Base-by-base conservation (phyloP, 2,329 filamentous ascomycete species). In the Fusarium redolens region DNA sequence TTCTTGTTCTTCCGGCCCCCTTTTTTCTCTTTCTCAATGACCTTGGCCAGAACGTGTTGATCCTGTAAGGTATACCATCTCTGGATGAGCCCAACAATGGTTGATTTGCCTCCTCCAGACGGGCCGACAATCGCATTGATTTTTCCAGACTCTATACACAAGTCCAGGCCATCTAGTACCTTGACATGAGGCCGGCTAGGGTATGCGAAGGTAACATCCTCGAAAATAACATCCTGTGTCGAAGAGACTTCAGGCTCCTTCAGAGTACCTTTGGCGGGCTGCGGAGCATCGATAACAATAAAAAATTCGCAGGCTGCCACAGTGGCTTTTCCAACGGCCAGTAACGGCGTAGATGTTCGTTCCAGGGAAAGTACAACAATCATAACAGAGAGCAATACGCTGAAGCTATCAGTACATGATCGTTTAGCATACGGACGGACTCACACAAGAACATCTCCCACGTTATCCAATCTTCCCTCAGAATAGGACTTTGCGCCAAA, bases 91-190 rank as follows among this genome's bases (percentile, higher is more conserved):
- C 90, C 91, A 1, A 94, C 89, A 31, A 94, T 89, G 0, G 92
- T 95, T 56, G 90, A 92, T 79, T 95, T 95, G 1, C 93, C 92
- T 8, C 88, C 91, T 0, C 92, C 92, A 5, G 91, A 93, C 1
- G 91, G 88, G 0, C 92, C 92, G 25, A 95, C 92, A 22, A 95
- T 91, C 4, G 92, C 92, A 1, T 92, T 93, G 4, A 91, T 87
- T 76, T 92, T 92, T 25, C 91, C 91, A 12, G 88, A 85, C 66
- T 88, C 84, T 61, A 94, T 88, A 1, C 80, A 83, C 13, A 93
- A 81, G 73, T 87, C 85, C 5, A 93, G 79, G 5, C 85, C 82
- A 72, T 92, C 86, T 3, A 93, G 80, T 0, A 93, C 88, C 75
- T 89, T 89, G 68, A 91, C 87, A 65, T 91, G 86, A 0, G 90